A percentile compares a stretch with the other conserved stretches of the same genome.
Conservation (phyloP, 257 asterid genomes). For the Solanum appendiculatum region DNA sequence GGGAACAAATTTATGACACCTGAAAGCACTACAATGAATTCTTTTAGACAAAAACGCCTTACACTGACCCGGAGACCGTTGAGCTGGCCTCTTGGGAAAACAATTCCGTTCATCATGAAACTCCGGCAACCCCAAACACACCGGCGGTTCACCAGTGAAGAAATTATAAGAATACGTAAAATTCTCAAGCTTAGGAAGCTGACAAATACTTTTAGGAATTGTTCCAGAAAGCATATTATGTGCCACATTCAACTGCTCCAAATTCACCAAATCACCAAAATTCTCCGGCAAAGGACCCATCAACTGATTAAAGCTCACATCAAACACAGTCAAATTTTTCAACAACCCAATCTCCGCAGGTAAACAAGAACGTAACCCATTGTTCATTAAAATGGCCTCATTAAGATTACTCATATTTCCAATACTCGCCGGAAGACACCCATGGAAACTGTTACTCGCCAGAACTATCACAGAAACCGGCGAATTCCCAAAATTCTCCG, state of each 20-base stretch:
- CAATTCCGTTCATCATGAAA: constrained; percentile 57
- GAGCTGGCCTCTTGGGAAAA: constrained; percentile 55
- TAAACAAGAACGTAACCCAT: constrained; percentile 65
- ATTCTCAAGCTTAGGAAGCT: constrained; percentile 53
- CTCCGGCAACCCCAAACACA: constrained; percentile 53
- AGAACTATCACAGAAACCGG: constrained; percentile 83
- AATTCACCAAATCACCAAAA: constrained; percentile 53
- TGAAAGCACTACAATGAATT: constrained; percentile 65
- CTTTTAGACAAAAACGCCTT: constrained; percentile 40
- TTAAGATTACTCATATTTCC: constrained; percentile 70
- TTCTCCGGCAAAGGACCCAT: constrained; percentile 71
- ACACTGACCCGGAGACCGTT: constrained; percentile 51
- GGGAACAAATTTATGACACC: constrained; percentile 60
- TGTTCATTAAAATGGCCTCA: constrained; percentile 62
- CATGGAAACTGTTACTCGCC: constrained; percentile 71
- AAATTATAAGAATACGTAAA: constrained; percentile 59
- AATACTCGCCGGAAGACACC: constrained; percentile 70
- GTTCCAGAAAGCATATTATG: constrained; percentile 48
- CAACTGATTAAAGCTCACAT: constrained; percentile 46
- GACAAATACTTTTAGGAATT: constrained; percentile 61
- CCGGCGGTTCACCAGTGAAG: constrained; percentile 71
- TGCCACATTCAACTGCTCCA: constrained; percentile 81
- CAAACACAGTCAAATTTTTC: constrained; percentile 67
- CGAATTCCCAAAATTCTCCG: constrained; percentile 82
- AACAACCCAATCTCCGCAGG: constrained; percentile 65